Percentiles rank a stretch among this genome's conserved stretches.
These are phyloP conservation scores for Zygoascus tannicola DNA, from an alignment of 805 yeast genomes.

Conservation along the genomic window DNA sequence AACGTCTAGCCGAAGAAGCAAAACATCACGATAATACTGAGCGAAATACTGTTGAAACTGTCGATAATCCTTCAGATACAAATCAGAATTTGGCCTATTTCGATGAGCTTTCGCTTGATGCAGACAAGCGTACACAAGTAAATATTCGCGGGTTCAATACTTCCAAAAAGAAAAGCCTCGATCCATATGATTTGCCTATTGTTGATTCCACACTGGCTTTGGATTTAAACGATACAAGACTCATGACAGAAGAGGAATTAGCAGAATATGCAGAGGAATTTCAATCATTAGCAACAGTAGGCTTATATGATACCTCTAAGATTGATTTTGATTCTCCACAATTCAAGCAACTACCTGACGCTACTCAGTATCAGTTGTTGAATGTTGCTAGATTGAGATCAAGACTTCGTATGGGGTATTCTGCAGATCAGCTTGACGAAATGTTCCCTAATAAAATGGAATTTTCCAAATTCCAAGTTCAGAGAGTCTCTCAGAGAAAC, in stretches of 20 bases:
- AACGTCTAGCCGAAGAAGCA: slow-evolving; percentile 37
- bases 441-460: slow-evolving; percentile 81
- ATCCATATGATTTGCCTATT: slow-evolving; percentile 80
- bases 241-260: slow-evolving; percentile 66
- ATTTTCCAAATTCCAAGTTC: slow-evolving; percentile 85
- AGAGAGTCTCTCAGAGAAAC: slow-evolving; percentile 86
- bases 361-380: slow-evolving; percentile 80
- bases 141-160: not conserved
- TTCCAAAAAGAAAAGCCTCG: slow-evolving; percentile 33
- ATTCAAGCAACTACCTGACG: slow-evolving; percentile 65
- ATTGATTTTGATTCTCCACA: slow-evolving; percentile 80
- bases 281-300: slow-evolving; percentile 40
- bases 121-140: not conserved
- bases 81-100: not conserved
- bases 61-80: slow-evolving; percentile 2
- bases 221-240: slow-evolving; percentile 54
- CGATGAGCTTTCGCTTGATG: not conserved
- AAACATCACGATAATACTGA: not conserved
- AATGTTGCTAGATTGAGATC: slow-evolving; percentile 78
- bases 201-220: slow-evolving; percentile 41
- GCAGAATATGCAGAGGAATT: slow-evolving; percentile 48
- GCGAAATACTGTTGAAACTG: not conserved
- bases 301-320: slow-evolving; percentile 32
- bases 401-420: slow-evolving; percentile 88
- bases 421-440: slow-evolving; percentile 75